Percentiles rank a stretch among this genome's conserved stretches.
Evolutionary conservation across 1,284 basidiomycete species (phyloP).

Genomic region (Fistulina hepatica): DNA sequence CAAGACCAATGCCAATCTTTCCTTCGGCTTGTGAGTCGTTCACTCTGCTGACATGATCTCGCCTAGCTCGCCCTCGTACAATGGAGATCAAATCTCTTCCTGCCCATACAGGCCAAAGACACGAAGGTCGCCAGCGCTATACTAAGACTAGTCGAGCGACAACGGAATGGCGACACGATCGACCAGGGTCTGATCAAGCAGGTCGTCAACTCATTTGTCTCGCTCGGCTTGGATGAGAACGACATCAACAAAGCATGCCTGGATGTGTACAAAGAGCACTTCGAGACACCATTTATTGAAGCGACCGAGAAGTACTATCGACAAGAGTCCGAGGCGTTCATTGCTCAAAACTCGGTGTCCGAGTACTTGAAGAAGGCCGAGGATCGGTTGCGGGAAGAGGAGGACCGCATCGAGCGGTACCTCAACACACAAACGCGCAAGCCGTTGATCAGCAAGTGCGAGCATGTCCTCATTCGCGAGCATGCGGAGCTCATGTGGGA

Average conservation of each 20-base stretch:
- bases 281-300: constrained; percentile 83
- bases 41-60: constrained; percentile 4
- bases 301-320: constrained; percentile 91
- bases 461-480: constrained; percentile 85
- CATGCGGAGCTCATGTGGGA: constrained; percentile 90
- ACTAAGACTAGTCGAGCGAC: constrained; percentile 82
- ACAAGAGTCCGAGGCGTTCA: constrained; percentile 84
- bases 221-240: constrained; percentile 85
- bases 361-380: constrained; percentile 98
- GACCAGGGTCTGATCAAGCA: constrained; percentile 93
- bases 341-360: constrained; percentile 84
- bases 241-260: constrained; percentile 90
- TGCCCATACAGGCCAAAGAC: constrained; percentile 73
- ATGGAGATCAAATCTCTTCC: constrained; percentile 93
- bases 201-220: constrained; percentile 94
- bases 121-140: constrained; percentile 83
- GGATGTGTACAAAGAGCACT: constrained; percentile 89
- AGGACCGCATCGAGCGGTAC: constrained; percentile 92
- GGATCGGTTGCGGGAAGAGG: constrained; percentile 86
- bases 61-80: constrained; percentile 84
- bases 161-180: constrained; percentile 91
- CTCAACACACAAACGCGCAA: constrained; percentile 84
- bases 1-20: no score
- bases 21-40: constrained; percentile 3
- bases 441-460: constrained; percentile 84